phyloP scores from a whole-genome alignment of 1,139 yeast species.

The Candida tropicalis region DNA sequence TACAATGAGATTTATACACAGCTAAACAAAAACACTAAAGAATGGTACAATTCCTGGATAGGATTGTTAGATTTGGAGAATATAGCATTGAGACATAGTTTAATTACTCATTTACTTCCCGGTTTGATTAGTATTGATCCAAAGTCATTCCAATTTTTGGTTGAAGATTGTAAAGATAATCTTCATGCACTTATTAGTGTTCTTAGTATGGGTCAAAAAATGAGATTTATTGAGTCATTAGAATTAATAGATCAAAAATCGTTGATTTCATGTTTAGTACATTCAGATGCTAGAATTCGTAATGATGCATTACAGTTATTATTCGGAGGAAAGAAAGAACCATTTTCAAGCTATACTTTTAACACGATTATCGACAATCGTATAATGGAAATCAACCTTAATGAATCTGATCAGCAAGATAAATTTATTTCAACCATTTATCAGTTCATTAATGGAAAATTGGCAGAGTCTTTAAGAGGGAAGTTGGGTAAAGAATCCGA shows the following conservation, averaged over 20 bases:
- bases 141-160: constrained; percentile 20
- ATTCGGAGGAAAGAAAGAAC: constrained; percentile 54
- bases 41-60: constrained; percentile 62
- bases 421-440: constrained; percentile 62
- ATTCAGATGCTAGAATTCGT: constrained; percentile 49
- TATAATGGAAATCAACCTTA: constrained; percentile 50
- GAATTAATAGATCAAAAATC: constrained; percentile 7
- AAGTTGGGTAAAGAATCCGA: constrained; percentile 24
- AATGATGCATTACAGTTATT: constrained; percentile 57
- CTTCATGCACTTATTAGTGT: constrained; percentile 53
- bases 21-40: constrained; percentile 19
- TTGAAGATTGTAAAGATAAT: constrained; percentile 24
- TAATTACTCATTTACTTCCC: constrained; percentile 57
- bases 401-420: constrained; percentile 63
- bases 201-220: constrained; percentile 64
- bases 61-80: constrained; percentile 38
- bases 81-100: constrained; percentile 40
- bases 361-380: constrained; percentile 39
- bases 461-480: constrained; percentile 54
- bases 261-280: constrained; percentile 44
- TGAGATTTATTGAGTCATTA: constrained; percentile 42
- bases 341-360: constrained; percentile 49
- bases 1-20: constrained; percentile 27
- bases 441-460: constrained; percentile 55
- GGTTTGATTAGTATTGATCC: constrained; percentile 57